Conservation (phyloP, 164 flowering plant genomes). For the Buxus sempervirens region DNA sequence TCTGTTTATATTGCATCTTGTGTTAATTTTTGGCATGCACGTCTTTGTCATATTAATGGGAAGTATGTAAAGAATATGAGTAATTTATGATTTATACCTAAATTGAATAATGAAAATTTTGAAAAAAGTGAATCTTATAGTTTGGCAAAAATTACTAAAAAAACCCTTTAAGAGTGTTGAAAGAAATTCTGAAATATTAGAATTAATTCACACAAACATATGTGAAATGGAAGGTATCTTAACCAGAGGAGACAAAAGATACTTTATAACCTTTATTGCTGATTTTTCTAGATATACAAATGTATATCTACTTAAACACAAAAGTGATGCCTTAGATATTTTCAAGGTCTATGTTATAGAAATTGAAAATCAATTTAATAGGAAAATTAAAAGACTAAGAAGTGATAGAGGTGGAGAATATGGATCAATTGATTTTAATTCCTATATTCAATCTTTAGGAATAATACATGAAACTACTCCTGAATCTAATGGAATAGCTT, state of each 20-base stretch:
- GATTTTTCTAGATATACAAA: slow-evolving; percentile 3
- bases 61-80: slow-evolving; percentile 7
- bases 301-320: slow-evolving; percentile 7
- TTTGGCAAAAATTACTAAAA: slow-evolving; percentile 2
- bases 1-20: not conserved
- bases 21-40: slow-evolving; percentile 13
- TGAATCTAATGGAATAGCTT: too few relatives aligned
- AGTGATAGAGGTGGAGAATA: too few relatives aligned
- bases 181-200: slow-evolving; percentile 2
- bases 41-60: slow-evolving; percentile 8
- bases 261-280: slow-evolving; percentile 13
- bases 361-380: too few relatives aligned
- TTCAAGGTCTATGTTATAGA: too few relatives aligned
- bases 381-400: too few relatives aligned
- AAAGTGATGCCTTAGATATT: slow-evolving; percentile 3
- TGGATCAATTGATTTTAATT: too few relatives aligned
- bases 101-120: not conserved
- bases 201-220: slow-evolving; percentile 9
- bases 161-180: not conserved
- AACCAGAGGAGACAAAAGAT: slow-evolving; percentile 10
- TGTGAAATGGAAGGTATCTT: slow-evolving; percentile 11
- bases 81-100: slow-evolving; percentile 6
- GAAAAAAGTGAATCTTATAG: slow-evolving; percentile 12
- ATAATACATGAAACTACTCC: too few relatives aligned
- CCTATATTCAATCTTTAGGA: too few relatives aligned